These are phyloP conservation scores for Rhizophagus clarus DNA, from an alignment of 192 early-diverging fungal genomes.

Conservation along the genomic window DNA sequence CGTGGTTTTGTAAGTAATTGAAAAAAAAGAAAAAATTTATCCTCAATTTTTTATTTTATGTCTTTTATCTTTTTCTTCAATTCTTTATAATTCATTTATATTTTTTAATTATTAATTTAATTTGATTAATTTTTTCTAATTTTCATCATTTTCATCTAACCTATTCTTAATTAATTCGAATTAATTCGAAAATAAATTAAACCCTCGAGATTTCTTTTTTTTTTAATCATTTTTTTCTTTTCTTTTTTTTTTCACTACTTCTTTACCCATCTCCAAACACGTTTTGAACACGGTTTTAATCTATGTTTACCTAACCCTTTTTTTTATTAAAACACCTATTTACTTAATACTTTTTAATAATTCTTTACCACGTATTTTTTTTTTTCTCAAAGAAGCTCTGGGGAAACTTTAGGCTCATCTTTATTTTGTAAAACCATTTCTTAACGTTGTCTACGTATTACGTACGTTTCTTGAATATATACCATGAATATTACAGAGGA, in stretches of 20 bases:
- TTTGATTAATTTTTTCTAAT: background rate
- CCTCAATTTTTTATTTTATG: background rate
- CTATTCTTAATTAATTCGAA: background rate
- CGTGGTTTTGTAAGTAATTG: slow-evolving; percentile 2
- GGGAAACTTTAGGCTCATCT: background rate
- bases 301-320: background rate
- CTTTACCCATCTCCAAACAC: background rate
- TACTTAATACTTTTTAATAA: background rate
- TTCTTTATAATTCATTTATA: background rate
- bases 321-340: background rate
- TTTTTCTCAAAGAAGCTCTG: slow-evolving; percentile 11
- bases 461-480: background rate
- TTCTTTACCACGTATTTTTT: background rate
- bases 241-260: background rate
- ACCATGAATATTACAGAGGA: slow-evolving; percentile 23
- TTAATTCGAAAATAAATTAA: background rate
- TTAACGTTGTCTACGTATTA: background rate
- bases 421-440: background rate
- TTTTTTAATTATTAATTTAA: background rate
- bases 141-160: background rate
- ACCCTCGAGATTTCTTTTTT: background rate
- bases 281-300: background rate
- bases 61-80: background rate
- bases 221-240: background rate
- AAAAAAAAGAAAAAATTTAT: background rate